Evolutionary conservation across 805 yeast genomes (phyloP).

Genomic region (Candida xyloterini): DNA sequence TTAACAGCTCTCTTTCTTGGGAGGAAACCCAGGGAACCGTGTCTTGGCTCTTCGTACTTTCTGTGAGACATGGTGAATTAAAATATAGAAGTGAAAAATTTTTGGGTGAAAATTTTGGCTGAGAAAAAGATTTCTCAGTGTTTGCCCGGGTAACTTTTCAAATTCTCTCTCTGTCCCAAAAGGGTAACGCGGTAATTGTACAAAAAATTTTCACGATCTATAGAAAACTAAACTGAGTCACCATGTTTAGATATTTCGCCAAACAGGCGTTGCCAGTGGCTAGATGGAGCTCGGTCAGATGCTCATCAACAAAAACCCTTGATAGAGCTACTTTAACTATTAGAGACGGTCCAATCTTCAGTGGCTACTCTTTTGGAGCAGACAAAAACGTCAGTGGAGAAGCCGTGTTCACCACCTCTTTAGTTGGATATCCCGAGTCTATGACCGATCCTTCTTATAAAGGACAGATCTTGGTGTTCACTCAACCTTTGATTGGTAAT

Average conservation of each 20-base stretch:
- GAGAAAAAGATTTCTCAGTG: conserved; percentile 6
- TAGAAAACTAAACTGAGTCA: conserved; percentile 3
- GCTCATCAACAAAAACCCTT: conserved; percentile 35
- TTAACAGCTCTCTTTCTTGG: conserved; percentile 99
- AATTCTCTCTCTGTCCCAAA: conserved; percentile 12
- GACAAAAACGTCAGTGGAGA: conserved; percentile 91
- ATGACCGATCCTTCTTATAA: conserved; percentile 98
- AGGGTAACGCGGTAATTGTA: conserved; percentile 24
- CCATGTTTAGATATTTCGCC: conserved; percentile 7
- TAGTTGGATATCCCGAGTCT: conserved; percentile 98
- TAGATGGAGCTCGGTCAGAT: conserved; percentile 19
- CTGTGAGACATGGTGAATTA: conserved; percentile 88
- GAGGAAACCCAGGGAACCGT: conserved; percentile 99
- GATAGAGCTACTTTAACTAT: conserved; percentile 89
- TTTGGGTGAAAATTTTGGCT: background rate
- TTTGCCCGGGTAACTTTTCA: conserved; percentile 11
- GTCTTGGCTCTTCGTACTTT: conserved; percentile 99
- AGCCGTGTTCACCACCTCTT: conserved; percentile 95
- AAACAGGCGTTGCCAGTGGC: conserved; percentile 8
- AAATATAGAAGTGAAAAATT: conserved; percentile 9
- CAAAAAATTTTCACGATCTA: conserved; percentile 21
- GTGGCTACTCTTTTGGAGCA: conserved; percentile 95
- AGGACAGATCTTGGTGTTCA: conserved; percentile 95
- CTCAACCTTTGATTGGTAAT: conserved; percentile 96
- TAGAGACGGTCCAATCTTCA: conserved; percentile 89